Percentiles rank a stretch among this genome's conserved stretches.
Evolutionary conservation across 148 eudicot species (phyloP).

Genomic region (Cornus suecica): DNA sequence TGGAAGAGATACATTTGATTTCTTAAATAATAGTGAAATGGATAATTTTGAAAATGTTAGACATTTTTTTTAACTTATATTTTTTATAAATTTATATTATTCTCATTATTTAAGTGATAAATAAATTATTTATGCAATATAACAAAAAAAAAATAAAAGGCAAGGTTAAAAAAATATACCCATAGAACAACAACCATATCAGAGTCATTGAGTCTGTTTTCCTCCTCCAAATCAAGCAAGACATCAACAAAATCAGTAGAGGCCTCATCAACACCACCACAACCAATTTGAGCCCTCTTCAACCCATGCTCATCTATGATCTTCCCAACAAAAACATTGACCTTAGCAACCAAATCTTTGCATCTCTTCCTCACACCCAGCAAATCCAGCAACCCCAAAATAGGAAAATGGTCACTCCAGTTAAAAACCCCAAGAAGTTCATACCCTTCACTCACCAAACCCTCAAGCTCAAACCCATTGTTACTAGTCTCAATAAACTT

Average conservation of each 20-base stretch:
- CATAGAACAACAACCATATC: constrained; percentile 94
- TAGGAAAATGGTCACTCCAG: constrained; percentile 87
- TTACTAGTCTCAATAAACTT: constrained; percentile 25
- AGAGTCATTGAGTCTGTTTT: constrained; percentile 51
- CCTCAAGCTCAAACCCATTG: constrained; percentile 36
- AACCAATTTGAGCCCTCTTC: constrained; percentile 17
- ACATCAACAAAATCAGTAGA: constrained; percentile 82
- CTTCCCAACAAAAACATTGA: constrained; percentile 65
- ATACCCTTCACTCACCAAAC: constrained; percentile 79
- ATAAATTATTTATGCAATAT: neutral
- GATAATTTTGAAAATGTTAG: too few species aligned
- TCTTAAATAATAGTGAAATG: too few species aligned
- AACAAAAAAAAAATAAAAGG: neutral
- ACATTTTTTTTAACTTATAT: too few species aligned
- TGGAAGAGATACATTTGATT: too few species aligned
- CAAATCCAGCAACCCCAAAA: constrained; percentile 66
- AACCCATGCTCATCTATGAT: constrained; percentile 57
- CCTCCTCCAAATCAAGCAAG: constrained; percentile 70
- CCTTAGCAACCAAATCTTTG: constrained; percentile 40
- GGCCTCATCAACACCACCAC: constrained; percentile 23
- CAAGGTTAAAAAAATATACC: constrained; percentile 38
- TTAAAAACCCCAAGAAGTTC: constrained; percentile 76
- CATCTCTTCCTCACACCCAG: constrained; percentile 83
- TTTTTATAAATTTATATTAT: too few species aligned
- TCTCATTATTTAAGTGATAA: neutral